Evolutionary conservation across 306 rosid species (phyloP), one percentile per base, ranked within the genome.

Genomic region (Pyrus pyrifolia): DNA sequence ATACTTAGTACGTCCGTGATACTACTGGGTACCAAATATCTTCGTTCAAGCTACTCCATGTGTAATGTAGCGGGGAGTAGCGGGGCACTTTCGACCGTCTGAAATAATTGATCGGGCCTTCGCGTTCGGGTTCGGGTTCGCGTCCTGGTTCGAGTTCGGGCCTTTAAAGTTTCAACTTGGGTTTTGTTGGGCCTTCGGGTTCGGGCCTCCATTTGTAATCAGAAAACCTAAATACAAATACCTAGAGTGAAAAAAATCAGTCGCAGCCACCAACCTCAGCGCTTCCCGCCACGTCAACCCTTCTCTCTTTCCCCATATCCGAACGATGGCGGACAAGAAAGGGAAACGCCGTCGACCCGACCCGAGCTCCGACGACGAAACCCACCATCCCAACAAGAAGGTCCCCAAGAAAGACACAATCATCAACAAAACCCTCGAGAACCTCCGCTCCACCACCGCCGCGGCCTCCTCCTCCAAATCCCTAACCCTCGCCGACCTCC

Each of bases 401-500:
- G 30, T 8, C 12, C 83, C 85, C 66, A 83, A 83, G 35, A 71
- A 86, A 11, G 91, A 85, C 72, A 29, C 87, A 17, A 6, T 69
- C 68, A 87, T 87, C 46, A 83, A 78, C 76, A 14, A 62, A 52
- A 73, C 38, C 83, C 85, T 91, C 5, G 75, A 79, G 11, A 70
- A 71, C 8, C 70, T 93, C 29, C 78, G 73, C 78, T 66, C 68
- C 61, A 8, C 82, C 23, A 42, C 83, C 30, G 76, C 85, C 38
- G 15, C 53, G 57, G 49, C 81, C 11, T 52, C 87, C 4, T 67
- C 88, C 59, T 71, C 87, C 55, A 85, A 85, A 90, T 14, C 93
- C 96, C 87, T 84, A 85, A 87, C 91, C 78, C 91, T 93, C 11
- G 84, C 86, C 55, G 98, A 93, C 61, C 94, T 93, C 10, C 25